Evolutionary conservation across 2,329 filamentous ascomycete species (phyloP), one percentile per base, ranked within the genome.

Genomic region (Graphium sp.): DNA sequence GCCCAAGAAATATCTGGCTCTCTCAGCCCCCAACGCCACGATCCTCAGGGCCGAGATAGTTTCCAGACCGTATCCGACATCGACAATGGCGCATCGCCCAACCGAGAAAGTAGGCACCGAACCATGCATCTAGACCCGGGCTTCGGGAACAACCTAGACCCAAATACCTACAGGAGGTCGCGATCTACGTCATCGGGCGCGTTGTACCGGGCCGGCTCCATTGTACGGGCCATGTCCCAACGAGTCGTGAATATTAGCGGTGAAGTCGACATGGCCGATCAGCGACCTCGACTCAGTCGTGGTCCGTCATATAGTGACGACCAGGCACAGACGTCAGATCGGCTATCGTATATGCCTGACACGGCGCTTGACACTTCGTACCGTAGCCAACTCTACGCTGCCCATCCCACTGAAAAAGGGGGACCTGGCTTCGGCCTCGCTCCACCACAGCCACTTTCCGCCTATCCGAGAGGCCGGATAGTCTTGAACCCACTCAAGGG

Each of bases 241-340:
- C 82, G 89, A 58, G 85, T 98, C 32, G 89, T 98, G 44, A 95
- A 95, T 45, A 69, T 98, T 41, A 93, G 84, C 52, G 92, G 92
- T 46, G 89, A 95, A 43, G 77, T 76, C 5, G 82, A 94, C 41
- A 57, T 81, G 13, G 62, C 85, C 11, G 83, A 93, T 47, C 73
- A 78, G 36, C 73, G 69, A 29, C 62, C 70, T 23, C 62, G 70
- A 26, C 56, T 58, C 58, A 74, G 57, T 48, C 74, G 56, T 47
- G 76, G 55, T 48, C 68, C 47, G 39, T 74, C 56, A 40, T 60
- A 55, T 39, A 65, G 50, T 45, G 66, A 55, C 44, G 66, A 46
- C 44, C 48, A 69, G 31, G 61, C 52, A 27, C 60, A 65, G 2
- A 59, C 60, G 11, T 14, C 46, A 49, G 33, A 28, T 40, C 38